phyloP scores from a whole-genome alignment of 2,329 filamentous ascomycete genomes.

The Fusarium virguliforme region DNA sequence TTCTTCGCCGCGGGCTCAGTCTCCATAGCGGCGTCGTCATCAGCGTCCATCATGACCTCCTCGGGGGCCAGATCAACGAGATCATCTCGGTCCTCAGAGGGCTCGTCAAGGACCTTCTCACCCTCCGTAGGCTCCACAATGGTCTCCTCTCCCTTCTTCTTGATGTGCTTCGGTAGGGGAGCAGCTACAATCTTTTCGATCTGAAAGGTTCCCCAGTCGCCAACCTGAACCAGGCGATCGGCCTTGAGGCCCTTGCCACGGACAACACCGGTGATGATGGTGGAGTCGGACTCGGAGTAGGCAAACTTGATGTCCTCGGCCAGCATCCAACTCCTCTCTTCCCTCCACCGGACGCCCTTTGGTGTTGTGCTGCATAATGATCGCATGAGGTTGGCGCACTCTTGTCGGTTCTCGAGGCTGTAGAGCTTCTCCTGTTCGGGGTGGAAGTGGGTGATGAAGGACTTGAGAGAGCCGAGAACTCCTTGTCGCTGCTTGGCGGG shows the following conservation, averaged over 20 bases:
- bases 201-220: constrained; percentile 95
- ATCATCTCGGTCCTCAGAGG: constrained; percentile 86
- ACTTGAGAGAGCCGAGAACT: constrained; percentile 86
- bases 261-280: constrained; percentile 86
- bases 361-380: constrained; percentile 93
- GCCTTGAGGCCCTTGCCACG: constrained; percentile 90
- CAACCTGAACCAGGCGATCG: constrained; percentile 90
- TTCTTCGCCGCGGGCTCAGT: constrained; percentile 71
- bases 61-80: constrained; percentile 89
- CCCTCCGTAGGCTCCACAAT: constrained; percentile 75
- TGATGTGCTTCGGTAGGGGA: constrained; percentile 74
- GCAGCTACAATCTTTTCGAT: constrained; percentile 90
- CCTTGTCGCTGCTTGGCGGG: constrained; percentile 84
- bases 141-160: constrained; percentile 79
- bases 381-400: constrained; percentile 91
- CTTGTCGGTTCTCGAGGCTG: constrained; percentile 88
- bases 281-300: constrained; percentile 71
- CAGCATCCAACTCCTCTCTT: constrained; percentile 96
- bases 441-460: constrained; percentile 95
- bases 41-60: constrained; percentile 80
- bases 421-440: constrained; percentile 92
- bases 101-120: constrained; percentile 76
- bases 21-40: constrained; percentile 63
- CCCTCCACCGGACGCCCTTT: constrained; percentile 95
- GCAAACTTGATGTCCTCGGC: constrained; percentile 86